Evolutionary conservation across 306 rosid genomes (phyloP).

Genomic region (Senna siamea): DNA sequence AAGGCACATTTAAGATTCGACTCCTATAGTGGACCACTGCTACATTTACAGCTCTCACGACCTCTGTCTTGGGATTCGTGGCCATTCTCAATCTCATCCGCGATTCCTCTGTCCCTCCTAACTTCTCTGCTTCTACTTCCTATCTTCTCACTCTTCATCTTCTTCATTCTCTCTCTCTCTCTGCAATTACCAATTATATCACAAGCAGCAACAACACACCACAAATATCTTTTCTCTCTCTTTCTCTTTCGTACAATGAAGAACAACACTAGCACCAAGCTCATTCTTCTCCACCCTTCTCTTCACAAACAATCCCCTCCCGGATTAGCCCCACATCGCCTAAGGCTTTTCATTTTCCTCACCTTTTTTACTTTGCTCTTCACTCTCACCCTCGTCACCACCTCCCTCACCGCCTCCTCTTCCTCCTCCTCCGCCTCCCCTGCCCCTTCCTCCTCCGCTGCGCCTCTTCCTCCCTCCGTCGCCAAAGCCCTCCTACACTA

Average conservation of each 20-base stretch:
- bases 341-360: constrained; percentile 61
- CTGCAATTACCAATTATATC: neutral
- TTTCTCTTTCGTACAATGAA: constrained; percentile 39
- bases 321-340: constrained; percentile 42
- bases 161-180: neutral
- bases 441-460: constrained; percentile 26
- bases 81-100: constrained; percentile 42
- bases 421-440: constrained; percentile 24
- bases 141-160: neutral
- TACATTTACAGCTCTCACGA: constrained; percentile 11
- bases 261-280: constrained; percentile 58
- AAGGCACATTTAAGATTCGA: no score
- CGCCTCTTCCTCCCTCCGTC: constrained; percentile 60
- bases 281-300: constrained; percentile 73
- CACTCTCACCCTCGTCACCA: constrained; percentile 59
- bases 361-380: constrained; percentile 64
- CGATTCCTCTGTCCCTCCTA: constrained; percentile 44
- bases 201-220: neutral
- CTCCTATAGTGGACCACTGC: neutral
- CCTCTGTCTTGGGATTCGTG: constrained; percentile 25
- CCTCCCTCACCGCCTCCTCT: constrained; percentile 46
- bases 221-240: neutral
- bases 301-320: constrained; percentile 51
- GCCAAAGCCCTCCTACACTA: constrained; percentile 83
- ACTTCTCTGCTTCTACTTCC: neutral